A percentile compares a stretch with the other conserved stretches of the same genome.
Conservation (phyloP, 441 rosid species). For the Omphalea diandra region DNA sequence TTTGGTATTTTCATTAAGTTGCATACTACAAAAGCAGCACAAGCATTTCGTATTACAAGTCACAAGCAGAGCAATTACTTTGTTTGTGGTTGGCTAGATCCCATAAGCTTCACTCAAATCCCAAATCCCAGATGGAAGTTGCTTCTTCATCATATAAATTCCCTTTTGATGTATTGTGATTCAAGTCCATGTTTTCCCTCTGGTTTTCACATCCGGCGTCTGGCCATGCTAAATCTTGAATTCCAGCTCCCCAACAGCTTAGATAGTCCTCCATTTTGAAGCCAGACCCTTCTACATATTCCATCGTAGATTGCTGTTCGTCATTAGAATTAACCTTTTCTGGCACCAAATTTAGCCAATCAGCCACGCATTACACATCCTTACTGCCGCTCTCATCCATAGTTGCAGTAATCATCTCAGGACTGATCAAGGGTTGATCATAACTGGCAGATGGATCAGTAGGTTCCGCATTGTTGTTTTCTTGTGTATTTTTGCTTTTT, state of each 20-base stretch:
- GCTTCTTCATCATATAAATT: constrained; percentile 8
- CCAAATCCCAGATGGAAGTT: constrained; percentile 44
- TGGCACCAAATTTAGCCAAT: constrained; percentile 32
- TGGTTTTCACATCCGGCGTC: constrained; percentile 6
- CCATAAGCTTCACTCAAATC: constrained; percentile 14
- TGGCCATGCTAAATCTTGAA: constrained; percentile 20
- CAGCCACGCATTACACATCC: constrained; percentile 11
- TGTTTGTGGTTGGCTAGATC: not conserved
- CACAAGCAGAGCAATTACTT: not conserved
- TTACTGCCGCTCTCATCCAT: not conserved
- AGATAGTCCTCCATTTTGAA: constrained; percentile 16
- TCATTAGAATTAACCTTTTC: constrained; percentile 15
- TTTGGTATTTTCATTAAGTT: too few relatives aligned
- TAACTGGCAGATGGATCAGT: constrained; percentile 14
- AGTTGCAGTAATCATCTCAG: constrained; percentile 1
- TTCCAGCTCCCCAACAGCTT: constrained; percentile 23
- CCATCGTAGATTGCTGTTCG: not conserved
- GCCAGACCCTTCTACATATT: constrained; percentile 22
- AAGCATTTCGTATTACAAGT: too few relatives aligned
- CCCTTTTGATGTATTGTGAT: not conserved
- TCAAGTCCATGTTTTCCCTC: constrained; percentile 13
- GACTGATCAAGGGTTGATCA: not conserved
- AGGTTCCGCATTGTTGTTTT: constrained; percentile 3
- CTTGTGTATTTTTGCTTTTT: constrained; percentile 13
- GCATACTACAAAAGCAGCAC: too few relatives aligned